These are phyloP conservation scores for Pulveroboletus frians DNA, from an alignment of 768 basidiomycete species.

Conservation along the genomic window DNA sequence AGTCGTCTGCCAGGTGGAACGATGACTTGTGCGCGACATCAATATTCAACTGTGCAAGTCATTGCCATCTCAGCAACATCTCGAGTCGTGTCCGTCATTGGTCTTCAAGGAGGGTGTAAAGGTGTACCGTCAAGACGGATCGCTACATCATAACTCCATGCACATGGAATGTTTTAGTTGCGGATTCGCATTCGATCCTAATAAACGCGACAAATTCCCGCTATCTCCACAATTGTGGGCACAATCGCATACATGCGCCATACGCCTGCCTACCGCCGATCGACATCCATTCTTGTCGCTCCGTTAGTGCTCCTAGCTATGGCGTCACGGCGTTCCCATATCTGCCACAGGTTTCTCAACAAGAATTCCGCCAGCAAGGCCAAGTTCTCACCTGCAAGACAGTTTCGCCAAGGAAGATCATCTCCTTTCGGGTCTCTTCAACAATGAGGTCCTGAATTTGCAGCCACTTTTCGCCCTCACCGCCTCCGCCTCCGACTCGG, in stretches of 20 bases:
- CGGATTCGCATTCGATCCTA: conserved; percentile 14
- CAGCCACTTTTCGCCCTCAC: conserved; percentile 90
- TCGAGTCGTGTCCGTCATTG: conserved; percentile 9
- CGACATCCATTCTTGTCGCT: conserved; percentile 28
- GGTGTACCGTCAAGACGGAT: conserved; percentile 7
- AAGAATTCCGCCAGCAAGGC: neutral
- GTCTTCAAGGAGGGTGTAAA: conserved; percentile 7
- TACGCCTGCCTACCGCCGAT: conserved; percentile 21
- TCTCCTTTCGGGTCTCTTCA: conserved; percentile 92
- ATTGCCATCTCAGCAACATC: neutral
- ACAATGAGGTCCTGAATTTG: conserved; percentile 96
- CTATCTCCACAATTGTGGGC: conserved; percentile 25
- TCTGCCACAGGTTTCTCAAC: conserved; percentile 34
- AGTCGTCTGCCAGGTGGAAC: neutral
- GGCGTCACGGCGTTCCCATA: conserved; percentile 55
- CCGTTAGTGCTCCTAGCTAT: conserved; percentile 13
- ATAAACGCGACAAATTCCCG: conserved; percentile 21
- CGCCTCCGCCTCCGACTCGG: conserved; percentile 66
- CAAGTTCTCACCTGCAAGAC: conserved; percentile 70
- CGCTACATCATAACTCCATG: conserved; percentile 9
- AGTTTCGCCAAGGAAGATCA: conserved; percentile 98
- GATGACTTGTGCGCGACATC: neutral
- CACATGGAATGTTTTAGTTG: conserved; percentile 1
- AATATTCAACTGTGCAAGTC: neutral
- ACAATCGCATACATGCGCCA: conserved; percentile 1